Evolutionary conservation across 139 green algal genomes (phyloP), one percentile per base, ranked within the genome.

Genomic region (Chlorella sp.): DNA sequence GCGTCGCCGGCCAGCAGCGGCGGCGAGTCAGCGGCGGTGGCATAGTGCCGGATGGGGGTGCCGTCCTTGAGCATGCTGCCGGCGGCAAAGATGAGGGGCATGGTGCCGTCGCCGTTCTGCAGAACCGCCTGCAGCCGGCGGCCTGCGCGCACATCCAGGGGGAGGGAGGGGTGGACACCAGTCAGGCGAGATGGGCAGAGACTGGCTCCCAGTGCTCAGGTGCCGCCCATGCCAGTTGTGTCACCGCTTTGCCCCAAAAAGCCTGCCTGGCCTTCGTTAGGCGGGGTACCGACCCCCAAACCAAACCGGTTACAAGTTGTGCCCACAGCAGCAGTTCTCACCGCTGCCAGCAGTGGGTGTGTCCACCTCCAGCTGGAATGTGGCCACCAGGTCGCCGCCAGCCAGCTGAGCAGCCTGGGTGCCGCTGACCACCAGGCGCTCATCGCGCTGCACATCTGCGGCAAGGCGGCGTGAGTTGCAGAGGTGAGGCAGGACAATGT

Each of bases 11-110:
- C 38, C 28, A 69, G 54, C 22, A 69, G 19, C 11, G 77, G 77
- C 40, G 73, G 60, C 4, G 41, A 17, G 41, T 9, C 40, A 0
- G 16, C n/a, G 3, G 38, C 60, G 30, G 56, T 64, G 19, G 13
- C 30, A 22, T 40, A 28, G 60, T 83, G 77, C 41, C 28, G 22
- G 2, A 60, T 30, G 1, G 62, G 77, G 13, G n/a, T 32, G 60
- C 77, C 77, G 30, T 74, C 77, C 24, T 40, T 20, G 28, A 16
- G 14, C 36, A 67, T 54, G 26, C 24, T n/a, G 38, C 88, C 88
- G 32, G 87, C 48, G 22, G 83, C 80, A 56, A 88, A 90, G 69
- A 91, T 91, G 67, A 91, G 72, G 28, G 73, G 65, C 44, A 89
- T 26, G 51, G 73, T 34, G 34, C 51, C 34, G 60, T 54, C 54